Conservation (phyloP, 1,284 basidiomycete species). For the Puccinia novopanici region DNA sequence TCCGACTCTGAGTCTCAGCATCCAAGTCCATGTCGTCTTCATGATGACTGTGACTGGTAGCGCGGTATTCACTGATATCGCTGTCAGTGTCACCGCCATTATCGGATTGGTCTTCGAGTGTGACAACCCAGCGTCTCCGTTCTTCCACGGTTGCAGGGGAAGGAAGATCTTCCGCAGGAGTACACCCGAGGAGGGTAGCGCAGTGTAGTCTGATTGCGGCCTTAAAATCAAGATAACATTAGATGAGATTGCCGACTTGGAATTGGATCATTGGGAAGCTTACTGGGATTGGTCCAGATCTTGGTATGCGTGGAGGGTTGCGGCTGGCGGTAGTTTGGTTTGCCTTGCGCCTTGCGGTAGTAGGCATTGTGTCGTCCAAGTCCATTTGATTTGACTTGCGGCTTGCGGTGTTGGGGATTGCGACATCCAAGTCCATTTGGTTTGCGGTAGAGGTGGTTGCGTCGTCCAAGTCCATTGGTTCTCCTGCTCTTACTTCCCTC, state of each 20-base stretch:
- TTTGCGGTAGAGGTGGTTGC: background rate
- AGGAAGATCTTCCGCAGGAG: background rate
- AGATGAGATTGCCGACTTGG: too few relatives aligned
- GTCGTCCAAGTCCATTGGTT: background rate
- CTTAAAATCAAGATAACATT: background rate
- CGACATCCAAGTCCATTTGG: too few relatives aligned
- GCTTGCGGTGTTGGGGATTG: background rate
- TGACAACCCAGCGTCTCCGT: background rate
- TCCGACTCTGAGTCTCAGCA: background rate
- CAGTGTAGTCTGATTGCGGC: conserved; percentile 10
- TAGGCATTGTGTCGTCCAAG: too few relatives aligned
- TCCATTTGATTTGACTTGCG: too few relatives aligned
- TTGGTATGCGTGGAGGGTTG: background rate
- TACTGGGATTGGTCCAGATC: background rate
- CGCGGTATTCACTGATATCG: background rate
- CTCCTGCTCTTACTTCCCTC: too few relatives aligned
- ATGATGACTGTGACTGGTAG: background rate
- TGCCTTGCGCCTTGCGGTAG: too few relatives aligned
- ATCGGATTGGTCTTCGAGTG: conserved; percentile 4
- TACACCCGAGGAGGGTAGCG: background rate
- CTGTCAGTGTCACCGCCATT: background rate
- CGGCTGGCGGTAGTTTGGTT: too few relatives aligned
- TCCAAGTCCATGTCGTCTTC: conserved; percentile 16
- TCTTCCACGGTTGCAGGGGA: background rate
- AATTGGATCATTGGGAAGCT: background rate